These are phyloP conservation scores for Phytophthora brassicae DNA, from an alignment of 352 stramenopile species.

Conservation along the genomic window DNA sequence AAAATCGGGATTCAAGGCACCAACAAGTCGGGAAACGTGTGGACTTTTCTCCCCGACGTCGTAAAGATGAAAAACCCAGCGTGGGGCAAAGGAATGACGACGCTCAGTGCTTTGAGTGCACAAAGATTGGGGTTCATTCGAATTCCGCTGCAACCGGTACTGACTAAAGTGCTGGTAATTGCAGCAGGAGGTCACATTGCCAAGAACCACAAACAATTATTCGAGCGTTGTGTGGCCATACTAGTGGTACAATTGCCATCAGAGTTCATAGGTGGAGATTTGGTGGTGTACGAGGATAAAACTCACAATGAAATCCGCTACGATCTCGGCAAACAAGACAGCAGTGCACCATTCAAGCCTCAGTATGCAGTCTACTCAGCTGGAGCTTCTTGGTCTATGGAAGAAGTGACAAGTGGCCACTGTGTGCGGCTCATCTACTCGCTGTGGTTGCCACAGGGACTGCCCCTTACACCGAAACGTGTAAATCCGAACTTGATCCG, in stretches of 20 bases:
- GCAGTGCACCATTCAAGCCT: neutral
- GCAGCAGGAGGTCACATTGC: neutral
- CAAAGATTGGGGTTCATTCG: neutral
- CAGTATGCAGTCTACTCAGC: slow-evolving; percentile 7
- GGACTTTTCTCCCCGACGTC: neutral
- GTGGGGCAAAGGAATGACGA: neutral
- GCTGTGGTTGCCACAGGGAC: slow-evolving; percentile 1
- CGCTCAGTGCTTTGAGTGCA: neutral
- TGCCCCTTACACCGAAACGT: neutral
- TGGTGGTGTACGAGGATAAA: slow-evolving; percentile 3
- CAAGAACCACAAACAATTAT: neutral
- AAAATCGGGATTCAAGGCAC: neutral
- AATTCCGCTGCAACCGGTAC: neutral
- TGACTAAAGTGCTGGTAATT: slow-evolving; percentile 7
- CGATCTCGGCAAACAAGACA: slow-evolving; percentile 4
- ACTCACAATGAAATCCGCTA: neutral
- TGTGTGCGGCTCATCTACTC: slow-evolving; percentile 6
- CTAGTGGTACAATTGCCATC: slow-evolving; percentile 13
- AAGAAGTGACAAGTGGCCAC: slow-evolving; percentile 7
- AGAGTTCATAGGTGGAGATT: slow-evolving; percentile 2
- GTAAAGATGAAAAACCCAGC: slow-evolving; percentile 3
- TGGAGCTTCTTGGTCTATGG: neutral
- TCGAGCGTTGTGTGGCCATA: neutral
- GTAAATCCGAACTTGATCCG: neutral
- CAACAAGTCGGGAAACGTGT: neutral